Conservation (phyloP, 768 basidiomycete genomes). For the Leccinum imitatum region DNA sequence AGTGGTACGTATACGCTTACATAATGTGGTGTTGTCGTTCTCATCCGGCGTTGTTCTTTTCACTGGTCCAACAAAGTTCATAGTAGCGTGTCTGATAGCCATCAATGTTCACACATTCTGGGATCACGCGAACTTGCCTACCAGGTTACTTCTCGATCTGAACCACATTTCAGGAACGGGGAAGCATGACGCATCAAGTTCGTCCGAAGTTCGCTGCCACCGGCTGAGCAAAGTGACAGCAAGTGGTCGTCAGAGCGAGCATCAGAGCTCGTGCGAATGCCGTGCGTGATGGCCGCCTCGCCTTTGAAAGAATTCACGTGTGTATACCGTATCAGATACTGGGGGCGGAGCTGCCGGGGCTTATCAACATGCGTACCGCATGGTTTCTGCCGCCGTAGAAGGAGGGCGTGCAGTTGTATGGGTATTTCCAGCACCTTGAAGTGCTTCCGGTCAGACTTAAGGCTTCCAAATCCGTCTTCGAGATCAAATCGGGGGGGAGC, state of each 20-base stretch:
- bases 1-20: background rate
- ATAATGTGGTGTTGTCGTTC: background rate
- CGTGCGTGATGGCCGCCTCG: background rate
- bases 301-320: background rate
- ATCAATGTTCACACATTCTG: background rate
- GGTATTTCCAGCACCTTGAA: background rate
- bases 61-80: background rate
- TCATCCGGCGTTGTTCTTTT: background rate
- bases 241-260: background rate
- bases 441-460: background rate
- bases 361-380: background rate
- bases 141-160: background rate
- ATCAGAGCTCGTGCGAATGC: background rate
- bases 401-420: background rate
- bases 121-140: background rate
- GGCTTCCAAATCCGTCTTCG: background rate
- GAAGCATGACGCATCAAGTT: background rate
- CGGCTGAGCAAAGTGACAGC: background rate
- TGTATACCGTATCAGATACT: background rate
- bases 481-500: background rate
- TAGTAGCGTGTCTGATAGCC: background rate
- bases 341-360: background rate
- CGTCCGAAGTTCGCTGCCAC: background rate
- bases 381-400: background rate
- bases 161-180: background rate